Conservation (phyloP, 441 rosid species). For the Erysimum pusillum region DNA sequence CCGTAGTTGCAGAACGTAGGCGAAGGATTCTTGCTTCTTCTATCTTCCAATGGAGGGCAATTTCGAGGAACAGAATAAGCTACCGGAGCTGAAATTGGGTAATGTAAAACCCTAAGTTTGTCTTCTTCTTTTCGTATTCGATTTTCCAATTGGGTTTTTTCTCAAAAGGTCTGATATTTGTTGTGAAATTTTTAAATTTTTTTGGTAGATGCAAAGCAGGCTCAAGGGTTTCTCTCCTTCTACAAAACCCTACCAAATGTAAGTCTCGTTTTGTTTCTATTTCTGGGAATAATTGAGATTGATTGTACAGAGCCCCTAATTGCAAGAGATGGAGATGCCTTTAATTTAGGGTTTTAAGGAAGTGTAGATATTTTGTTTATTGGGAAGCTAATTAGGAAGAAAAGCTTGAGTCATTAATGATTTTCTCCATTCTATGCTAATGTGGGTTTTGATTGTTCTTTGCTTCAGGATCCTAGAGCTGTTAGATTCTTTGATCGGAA, state of each 20-base stretch:
- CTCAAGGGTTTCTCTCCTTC: conserved; percentile 96
- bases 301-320: neutral
- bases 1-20: conserved; percentile 16
- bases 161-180: conserved; percentile 18
- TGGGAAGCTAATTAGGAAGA: conserved; percentile 7
- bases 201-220: conserved; percentile 84
- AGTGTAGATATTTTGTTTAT: neutral
- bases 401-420: neutral
- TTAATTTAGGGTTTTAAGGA: conserved; percentile 18
- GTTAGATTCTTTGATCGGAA: conserved; percentile 92
- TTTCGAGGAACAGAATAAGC: conserved; percentile 70
- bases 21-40: conserved; percentile 2
- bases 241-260: conserved; percentile 91
- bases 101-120: conserved; percentile 46
- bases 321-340: conserved; percentile 4
- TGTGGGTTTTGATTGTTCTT: conserved; percentile 28
- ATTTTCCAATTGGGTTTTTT: conserved; percentile 6
- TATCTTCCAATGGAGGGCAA: conserved; percentile 60
- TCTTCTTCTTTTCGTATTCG: neutral
- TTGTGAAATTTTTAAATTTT: neutral
- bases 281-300: neutral
- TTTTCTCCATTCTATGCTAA: conserved; percentile 18
- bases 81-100: conserved; percentile 97
- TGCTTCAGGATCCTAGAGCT: conserved; percentile 78
- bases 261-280: conserved; percentile 45